A percentile compares a stretch with the other conserved stretches of the same genome.
These are phyloP conservation scores for Colletotrichum lini DNA, from an alignment of 2,329 filamentous ascomycete genomes.

Conservation along the genomic window DNA sequence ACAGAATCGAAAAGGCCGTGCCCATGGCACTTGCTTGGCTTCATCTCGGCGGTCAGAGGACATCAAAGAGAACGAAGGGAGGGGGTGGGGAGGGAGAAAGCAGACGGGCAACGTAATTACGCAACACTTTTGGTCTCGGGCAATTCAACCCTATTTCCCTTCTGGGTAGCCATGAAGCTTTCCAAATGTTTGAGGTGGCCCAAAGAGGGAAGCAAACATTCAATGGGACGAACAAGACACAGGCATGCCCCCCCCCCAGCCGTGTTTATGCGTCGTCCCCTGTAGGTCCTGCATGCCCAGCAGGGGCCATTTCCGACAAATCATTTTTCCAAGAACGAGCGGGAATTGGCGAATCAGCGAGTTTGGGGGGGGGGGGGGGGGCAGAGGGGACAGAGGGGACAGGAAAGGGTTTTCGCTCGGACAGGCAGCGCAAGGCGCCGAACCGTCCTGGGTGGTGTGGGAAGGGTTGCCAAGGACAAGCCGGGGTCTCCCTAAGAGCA, in stretches of 20 bases:
- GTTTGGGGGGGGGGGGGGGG: too few relatives aligned
- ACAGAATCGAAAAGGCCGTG: slow-evolving; percentile 20
- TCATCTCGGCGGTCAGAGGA: slow-evolving; percentile 17
- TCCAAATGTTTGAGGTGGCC: neutral
- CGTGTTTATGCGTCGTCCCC: slow-evolving; percentile 16
- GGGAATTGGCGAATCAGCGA: slow-evolving; percentile 31
- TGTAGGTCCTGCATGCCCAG: neutral
- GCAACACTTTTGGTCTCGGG: neutral
- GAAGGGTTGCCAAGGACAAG: slow-evolving; percentile 3
- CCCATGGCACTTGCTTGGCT: slow-evolving; percentile 20
- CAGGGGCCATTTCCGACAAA: too few relatives aligned
- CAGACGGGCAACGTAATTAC: neutral
- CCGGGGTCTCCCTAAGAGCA: slow-evolving; percentile 17
- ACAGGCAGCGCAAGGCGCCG: slow-evolving; percentile 22
- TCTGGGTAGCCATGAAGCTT: neutral
- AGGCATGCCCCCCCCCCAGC: neutral
- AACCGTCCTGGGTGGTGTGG: slow-evolving; percentile 17
- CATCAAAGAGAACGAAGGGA: too few relatives aligned
- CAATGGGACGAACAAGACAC: slow-evolving; percentile 11
- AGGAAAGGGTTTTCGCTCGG: slow-evolving; percentile 25
- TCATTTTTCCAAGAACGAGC: neutral
- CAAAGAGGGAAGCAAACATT: neutral
- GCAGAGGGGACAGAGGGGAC: neutral
- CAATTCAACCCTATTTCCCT: slow-evolving; percentile 1
- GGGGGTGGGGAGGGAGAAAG: too few relatives aligned